Conservation (phyloP, 768 basidiomycete species). For the Podaxis sp. region DNA sequence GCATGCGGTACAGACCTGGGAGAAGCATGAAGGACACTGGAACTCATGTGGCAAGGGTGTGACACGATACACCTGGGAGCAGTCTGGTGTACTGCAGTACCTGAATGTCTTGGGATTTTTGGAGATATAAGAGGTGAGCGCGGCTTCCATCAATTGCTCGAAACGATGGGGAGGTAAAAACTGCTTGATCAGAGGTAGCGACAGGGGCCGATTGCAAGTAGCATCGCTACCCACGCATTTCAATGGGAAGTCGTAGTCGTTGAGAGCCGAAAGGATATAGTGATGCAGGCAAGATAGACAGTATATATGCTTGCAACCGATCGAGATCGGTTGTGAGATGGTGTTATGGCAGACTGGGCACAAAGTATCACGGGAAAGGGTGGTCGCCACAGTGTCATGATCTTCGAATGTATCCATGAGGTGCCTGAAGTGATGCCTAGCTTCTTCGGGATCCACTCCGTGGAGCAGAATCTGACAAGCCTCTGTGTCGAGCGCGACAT, state of each 20-base stretch:
- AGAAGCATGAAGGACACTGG: constrained; percentile 55
- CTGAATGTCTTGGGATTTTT: constrained; percentile 54
- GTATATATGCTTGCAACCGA: constrained; percentile 52
- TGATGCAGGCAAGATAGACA: constrained; percentile 50
- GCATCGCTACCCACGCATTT: constrained; percentile 62
- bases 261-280: constrained; percentile 41
- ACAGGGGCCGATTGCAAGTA: constrained; percentile 51
- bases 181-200: constrained; percentile 50
- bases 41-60: constrained; percentile 26
- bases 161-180: constrained; percentile 53
- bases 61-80: constrained; percentile 60
- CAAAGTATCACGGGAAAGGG: constrained; percentile 14
- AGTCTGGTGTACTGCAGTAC: constrained; percentile 74
- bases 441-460: constrained; percentile 58
- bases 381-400: not conserved
- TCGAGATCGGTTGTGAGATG: constrained; percentile 36
- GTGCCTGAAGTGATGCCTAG: constrained; percentile 42
- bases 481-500: constrained; percentile 36
- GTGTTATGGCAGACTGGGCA: constrained; percentile 60
- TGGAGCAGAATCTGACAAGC: constrained; percentile 39
- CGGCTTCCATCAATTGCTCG: constrained; percentile 49
- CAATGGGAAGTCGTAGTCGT: constrained; percentile 50
- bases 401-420: constrained; percentile 33
- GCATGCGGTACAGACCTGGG: constrained; percentile 47
- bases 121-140: constrained; percentile 55